Evolutionary conservation across 345 rosid species (phyloP).

Genomic region (Eucalyptus pumila): DNA sequence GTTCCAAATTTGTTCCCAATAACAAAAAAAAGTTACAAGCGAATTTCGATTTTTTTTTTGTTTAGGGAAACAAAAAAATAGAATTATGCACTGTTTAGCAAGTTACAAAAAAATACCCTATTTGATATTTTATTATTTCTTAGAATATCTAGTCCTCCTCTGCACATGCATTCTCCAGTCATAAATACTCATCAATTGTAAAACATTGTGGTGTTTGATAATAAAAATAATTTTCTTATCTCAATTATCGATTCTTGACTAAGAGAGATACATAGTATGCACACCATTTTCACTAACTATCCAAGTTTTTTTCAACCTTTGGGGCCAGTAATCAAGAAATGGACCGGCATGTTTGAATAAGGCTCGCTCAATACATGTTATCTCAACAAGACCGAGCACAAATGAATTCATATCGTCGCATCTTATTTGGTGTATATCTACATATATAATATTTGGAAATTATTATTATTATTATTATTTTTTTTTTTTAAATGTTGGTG

Average conservation of each 20-base stretch:
- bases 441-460: background rate
- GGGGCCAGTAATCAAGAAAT: background rate
- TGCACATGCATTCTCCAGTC: rapidly evolving
- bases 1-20: no score
- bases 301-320: background rate
- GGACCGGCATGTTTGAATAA: background rate
- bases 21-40: no score
- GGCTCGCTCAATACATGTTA: rapidly evolving
- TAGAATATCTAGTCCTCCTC: background rate
- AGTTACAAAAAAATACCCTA: background rate
- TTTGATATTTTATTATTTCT: background rate
- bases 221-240: background rate
- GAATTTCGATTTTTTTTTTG: no score
- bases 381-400: background rate
- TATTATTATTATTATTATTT: background rate
- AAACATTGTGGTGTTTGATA: rapidly evolving
- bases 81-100: no score
- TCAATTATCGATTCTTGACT: background rate
- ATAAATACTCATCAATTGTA: background rate
- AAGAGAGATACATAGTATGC: background rate
- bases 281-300: background rate
- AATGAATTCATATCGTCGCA: background rate
- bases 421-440: background rate
- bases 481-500: background rate
- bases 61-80: no score